Base-by-base conservation (phyloP, 2,329 filamentous ascomycete species). In the Huntiella decipiens region DNA sequence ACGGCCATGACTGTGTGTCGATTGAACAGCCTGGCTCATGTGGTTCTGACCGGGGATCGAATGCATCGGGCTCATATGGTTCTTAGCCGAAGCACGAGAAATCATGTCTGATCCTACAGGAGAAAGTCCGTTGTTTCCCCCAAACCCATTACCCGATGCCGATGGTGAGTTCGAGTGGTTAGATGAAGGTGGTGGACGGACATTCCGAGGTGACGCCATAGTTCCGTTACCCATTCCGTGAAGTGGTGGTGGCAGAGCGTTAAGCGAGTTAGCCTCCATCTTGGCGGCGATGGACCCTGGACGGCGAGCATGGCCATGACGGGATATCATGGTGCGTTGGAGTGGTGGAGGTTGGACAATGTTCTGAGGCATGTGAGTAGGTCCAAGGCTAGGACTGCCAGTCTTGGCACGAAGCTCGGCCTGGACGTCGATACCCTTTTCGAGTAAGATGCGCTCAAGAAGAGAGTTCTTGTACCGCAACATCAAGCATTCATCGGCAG, bases 391-490 rank as follows among this genome's bases (percentile, higher is more conserved):
- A 44, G 87, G 85, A 63, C 82, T 92, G 55, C 82, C 84, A 41
- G 83, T 87, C 68, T 95, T 96, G 59, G 87, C 80, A 52, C 83
- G 82, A 55, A 98, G 73, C 65, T 96, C 91, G 52, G 87, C 83
- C 65, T 96, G 86, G 42, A 98, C 91, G 69, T 98, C 88, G 62
- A 96, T 94, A 55, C 86, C 87, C 71, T 96, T 96, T 65, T 98
- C 91, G 34, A 98, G 72, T 45, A 98, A 72, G 57, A 98, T 93
- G 49, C 91, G 77, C 65, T 98, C 91, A 33, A 98, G 73, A 42
- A 96, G 68, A 36, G 91, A 96, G 62, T 96, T 98, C 68, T 96
- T 96, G 63, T 96, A 98, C 49, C 91, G 81, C 55, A 98, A 71
- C 91, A 98, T 96, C 57, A 96, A 65, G 60, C 91, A 96, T 63